Conservation (phyloP, 2,329 filamentous ascomycete genomes). For the Scedosporium dehoogii region DNA sequence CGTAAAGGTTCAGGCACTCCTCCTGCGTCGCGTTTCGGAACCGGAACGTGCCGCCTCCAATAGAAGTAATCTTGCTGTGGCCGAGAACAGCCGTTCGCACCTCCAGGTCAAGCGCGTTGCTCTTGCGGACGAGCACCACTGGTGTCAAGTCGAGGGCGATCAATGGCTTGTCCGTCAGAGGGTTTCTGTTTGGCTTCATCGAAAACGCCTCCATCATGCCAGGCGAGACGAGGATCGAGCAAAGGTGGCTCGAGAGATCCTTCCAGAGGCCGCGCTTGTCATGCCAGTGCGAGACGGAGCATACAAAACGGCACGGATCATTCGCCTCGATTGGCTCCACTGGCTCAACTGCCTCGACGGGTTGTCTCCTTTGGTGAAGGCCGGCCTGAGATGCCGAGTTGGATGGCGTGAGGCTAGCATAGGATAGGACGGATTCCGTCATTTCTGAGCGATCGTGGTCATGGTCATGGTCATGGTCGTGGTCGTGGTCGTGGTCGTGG, state of each 20-base stretch:
- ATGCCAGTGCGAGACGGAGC: constrained; percentile 52
- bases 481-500: not conserved
- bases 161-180: constrained; percentile 34
- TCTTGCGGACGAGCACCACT: constrained; percentile 78
- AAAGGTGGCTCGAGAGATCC: constrained; percentile 40
- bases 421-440: constrained; percentile 32
- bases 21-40: constrained; percentile 70
- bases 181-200: constrained; percentile 11
- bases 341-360: constrained; percentile 23
- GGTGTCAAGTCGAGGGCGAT: constrained; percentile 81
- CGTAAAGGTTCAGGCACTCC: constrained; percentile 76
- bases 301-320: constrained; percentile 33
- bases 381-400: constrained; percentile 70
- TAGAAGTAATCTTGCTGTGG: constrained; percentile 55
- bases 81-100: constrained; percentile 76
- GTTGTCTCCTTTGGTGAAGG: constrained; percentile 17
- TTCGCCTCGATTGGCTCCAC: constrained; percentile 25
- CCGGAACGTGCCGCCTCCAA: constrained; percentile 69
- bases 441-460: constrained; percentile 12
- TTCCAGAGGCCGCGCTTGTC: constrained; percentile 51
- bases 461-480: too few species aligned
- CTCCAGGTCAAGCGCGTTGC: constrained; percentile 87
- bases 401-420: constrained; percentile 63
- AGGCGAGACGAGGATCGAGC: constrained; percentile 45
- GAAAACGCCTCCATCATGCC: constrained; percentile 47